Conservation (phyloP, 148 eudicot species). For the Bassia scoparia region DNA sequence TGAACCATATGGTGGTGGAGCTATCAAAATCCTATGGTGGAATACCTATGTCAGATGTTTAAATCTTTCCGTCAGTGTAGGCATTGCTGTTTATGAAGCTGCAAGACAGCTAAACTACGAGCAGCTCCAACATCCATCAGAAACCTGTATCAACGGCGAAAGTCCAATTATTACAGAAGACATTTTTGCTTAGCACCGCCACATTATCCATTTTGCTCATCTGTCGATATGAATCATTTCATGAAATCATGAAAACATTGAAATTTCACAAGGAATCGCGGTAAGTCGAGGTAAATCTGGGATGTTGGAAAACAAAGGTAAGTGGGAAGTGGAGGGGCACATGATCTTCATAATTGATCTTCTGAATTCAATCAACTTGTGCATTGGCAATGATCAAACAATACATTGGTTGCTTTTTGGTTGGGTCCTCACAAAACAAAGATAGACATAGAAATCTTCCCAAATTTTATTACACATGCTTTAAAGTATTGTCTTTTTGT, state of each 20-base stretch:
- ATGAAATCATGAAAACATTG: neutral
- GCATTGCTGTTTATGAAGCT: conserved; percentile 90
- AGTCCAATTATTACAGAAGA: conserved; percentile 54
- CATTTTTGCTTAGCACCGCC: conserved; percentile 51
- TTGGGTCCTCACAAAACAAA: neutral
- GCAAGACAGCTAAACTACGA: conserved; percentile 87
- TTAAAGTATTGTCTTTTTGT: neutral
- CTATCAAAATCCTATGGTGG: conserved; percentile 83
- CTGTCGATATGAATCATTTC: neutral
- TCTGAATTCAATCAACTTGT: neutral
- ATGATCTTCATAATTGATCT: neutral
- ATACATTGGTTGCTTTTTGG: neutral
- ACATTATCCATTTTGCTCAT: neutral
- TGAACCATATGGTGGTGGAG: conserved; percentile 64
- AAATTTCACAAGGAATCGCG: neutral
- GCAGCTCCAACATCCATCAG: conserved; percentile 51
- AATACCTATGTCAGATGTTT: conserved; percentile 91
- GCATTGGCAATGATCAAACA: neutral
- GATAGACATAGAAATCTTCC: neutral
- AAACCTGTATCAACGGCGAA: conserved; percentile 32
- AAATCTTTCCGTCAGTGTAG: conserved; percentile 94
- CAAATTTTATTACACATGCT: neutral
- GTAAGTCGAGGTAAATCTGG: neutral
- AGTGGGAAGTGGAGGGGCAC: neutral
- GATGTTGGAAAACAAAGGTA: neutral